phyloP scores from a whole-genome alignment of 192 early-diverging fungal species.

The Umbelopsis ramanniana region DNA sequence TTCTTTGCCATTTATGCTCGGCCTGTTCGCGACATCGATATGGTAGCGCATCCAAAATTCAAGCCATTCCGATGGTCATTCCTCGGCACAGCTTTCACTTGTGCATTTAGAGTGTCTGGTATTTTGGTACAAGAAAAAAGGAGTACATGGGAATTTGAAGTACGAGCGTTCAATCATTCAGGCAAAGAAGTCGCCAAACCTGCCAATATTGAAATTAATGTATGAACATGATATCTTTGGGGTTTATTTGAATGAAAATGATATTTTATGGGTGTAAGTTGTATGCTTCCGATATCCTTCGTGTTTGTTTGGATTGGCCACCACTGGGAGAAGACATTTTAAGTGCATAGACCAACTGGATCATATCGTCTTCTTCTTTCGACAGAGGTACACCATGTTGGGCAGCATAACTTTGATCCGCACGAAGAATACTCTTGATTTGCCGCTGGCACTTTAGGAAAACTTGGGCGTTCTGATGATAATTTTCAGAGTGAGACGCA shows the following conservation, averaged over 20 bases:
- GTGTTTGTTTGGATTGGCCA: constrained; percentile 7
- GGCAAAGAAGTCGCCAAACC: constrained; percentile 9
- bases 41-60: neutral
- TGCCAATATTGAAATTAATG: neutral
- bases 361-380: constrained; percentile 45
- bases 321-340: constrained; percentile 29
- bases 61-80: neutral
- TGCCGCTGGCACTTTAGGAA: constrained; percentile 48
- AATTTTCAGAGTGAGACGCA: constrained; percentile 18
- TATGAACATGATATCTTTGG: neutral
- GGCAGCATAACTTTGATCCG: constrained; percentile 39
- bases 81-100: constrained; percentile 6
- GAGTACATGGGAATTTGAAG: neutral
- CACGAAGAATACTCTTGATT: constrained; percentile 40
- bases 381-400: constrained; percentile 38
- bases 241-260: neutral
- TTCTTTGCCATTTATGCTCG: constrained; percentile 1
- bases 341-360: constrained; percentile 41
- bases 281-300: constrained; percentile 39
- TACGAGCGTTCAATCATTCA: neutral
- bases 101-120: constrained; percentile 11
- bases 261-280: constrained; percentile 27
- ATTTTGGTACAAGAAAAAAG: neutral
- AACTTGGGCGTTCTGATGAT: constrained; percentile 39
- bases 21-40: neutral